Conservation (phyloP, 768 basidiomycete genomes). For the Pisolithus sp. region DNA sequence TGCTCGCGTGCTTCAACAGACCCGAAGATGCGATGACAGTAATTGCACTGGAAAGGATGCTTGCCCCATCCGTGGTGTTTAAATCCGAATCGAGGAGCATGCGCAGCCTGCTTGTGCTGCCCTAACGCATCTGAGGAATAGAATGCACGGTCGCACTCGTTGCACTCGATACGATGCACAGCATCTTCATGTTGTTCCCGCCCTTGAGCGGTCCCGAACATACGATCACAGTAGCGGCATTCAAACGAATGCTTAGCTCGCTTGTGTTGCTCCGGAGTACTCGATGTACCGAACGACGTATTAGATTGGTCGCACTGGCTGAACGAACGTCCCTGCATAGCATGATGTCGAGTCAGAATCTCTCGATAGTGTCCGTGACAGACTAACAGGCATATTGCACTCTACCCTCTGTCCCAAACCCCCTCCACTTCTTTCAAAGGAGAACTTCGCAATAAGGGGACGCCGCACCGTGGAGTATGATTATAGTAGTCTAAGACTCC, state of each 20-base stretch:
- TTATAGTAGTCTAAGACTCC: too few species aligned
- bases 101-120: background rate
- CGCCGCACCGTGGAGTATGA: too few species aligned
- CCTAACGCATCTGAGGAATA: background rate
- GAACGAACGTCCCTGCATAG: background rate
- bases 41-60: background rate
- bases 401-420: too few species aligned
- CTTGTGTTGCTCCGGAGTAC: constrained; percentile 2
- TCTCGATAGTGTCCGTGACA: too few species aligned
- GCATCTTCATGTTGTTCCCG: constrained; percentile 8
- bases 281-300: background rate
- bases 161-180: constrained; percentile 6
- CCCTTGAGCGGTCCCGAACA: constrained; percentile 3
- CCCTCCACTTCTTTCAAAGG: too few species aligned
- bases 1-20: background rate
- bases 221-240: constrained; percentile 13
- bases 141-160: background rate
- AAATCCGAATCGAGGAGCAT: background rate
- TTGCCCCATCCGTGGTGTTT: background rate
- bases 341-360: too few species aligned
- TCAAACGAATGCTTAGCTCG: constrained; percentile 1
- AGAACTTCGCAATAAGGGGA: too few species aligned
- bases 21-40: background rate
- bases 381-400: background rate
- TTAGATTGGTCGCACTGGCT: background rate